These are phyloP conservation scores for Teratosphaeria gauchensis DNA, from an alignment of 2,329 filamentous ascomycete genomes.

Conservation along the genomic window DNA sequence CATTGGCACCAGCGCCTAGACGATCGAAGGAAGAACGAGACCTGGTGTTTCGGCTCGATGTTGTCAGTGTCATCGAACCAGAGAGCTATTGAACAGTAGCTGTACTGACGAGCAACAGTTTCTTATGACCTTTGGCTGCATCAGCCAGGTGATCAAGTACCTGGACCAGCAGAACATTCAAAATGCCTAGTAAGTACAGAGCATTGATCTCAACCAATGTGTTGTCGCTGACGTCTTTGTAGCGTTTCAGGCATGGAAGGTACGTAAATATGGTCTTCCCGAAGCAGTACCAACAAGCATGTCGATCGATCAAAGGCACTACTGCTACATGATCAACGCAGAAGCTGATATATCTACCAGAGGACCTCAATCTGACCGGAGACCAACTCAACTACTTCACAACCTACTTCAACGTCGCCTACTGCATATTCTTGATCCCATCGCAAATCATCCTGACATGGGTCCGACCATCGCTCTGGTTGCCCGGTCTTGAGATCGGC, in stretches of 20 bases:
- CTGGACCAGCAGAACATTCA: constrained; percentile 22
- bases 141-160: constrained; percentile 30
- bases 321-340: too few relatives aligned
- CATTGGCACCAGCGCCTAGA: constrained; percentile 13
- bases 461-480: constrained; percentile 39
- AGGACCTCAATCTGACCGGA: constrained; percentile 18
- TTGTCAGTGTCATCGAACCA: constrained; percentile 1
- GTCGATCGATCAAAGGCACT: too few relatives aligned
- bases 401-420: constrained; percentile 32
- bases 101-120: constrained; percentile 12
- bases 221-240: too few relatives aligned
- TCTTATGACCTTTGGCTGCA: constrained; percentile 31
- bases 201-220: too few relatives aligned
- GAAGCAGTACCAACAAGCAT: too few relatives aligned
- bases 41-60: constrained; percentile 29
- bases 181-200: constrained; percentile 6
- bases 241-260: constrained; percentile 17
- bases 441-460: constrained; percentile 36
- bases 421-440: constrained; percentile 43
- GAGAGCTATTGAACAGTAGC: background rate
- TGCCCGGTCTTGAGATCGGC: constrained; percentile 39
- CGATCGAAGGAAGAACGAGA: constrained; percentile 23
- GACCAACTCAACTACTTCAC: constrained; percentile 27
- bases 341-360: too few relatives aligned
- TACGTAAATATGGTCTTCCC: too few relatives aligned